Base-by-base conservation (phyloP, 192 early-diverging fungal species). In the Coemansia sp. region DNA sequence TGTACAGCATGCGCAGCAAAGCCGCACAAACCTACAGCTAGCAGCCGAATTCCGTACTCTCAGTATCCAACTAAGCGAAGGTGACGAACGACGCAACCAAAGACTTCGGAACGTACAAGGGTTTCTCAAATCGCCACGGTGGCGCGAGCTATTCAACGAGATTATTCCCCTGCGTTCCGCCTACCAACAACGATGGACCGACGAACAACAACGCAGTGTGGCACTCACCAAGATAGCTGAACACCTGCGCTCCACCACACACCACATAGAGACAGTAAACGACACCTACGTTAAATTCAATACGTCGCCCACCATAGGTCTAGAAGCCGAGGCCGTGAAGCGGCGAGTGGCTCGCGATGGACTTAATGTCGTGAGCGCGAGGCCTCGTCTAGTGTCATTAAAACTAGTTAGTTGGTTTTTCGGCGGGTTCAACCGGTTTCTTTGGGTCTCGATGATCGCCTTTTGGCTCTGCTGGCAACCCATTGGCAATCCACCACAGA, bases 361-460 rank as follows among this genome's bases (percentile, higher is more conserved):
- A 7, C 42, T 44, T 34, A 84, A 84, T 36, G 71, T 71, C 9
- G 18, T 76, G n/a, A 34, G 65, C 0, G 57, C 55, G 38, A 12
- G 66, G 7, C 59, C 64, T 16, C 73, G 77, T 10, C 60, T 47
- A 8, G 18, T 46, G 41, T 3, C 55, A 5, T 20, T 54, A 16
- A 70, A 69, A 2, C 18, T 75, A 15, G 8, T 68, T 6, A 42
- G 70, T 5, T 84, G 81, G 81, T 76, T 90, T 46, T 90, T 91
- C 74, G 88, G 90, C 63, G 92, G 92, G 1, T 93, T 93, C 62
- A 89, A 91, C 62, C 77, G 83, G 34, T 77, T 93, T 31, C 71
- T 91, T 31, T 93, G 92, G 92, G 42, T 89, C 12, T 88, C 87
- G 6, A 84, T 83, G 67, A 77, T 93, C 20, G 90, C 89, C 41